Percentiles rank a stretch among this genome's conserved stretches.
Evolutionary conservation across 805 yeast species (phyloP).

Genomic region (Starmera pachycereana): DNA sequence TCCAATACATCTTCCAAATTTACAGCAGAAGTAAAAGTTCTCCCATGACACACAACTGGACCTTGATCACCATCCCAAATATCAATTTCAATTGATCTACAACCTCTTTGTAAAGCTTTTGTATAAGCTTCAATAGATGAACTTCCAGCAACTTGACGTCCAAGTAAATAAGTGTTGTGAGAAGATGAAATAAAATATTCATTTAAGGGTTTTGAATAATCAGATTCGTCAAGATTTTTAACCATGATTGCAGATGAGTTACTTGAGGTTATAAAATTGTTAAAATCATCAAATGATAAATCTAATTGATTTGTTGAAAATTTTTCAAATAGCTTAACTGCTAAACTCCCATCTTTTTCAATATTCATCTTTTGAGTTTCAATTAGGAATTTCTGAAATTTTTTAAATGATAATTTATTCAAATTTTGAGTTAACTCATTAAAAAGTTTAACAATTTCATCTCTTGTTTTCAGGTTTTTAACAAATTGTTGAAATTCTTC

Average conservation of each 20-base stretch:
- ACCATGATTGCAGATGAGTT: slow-evolving; percentile 14
- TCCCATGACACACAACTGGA: slow-evolving; percentile 88
- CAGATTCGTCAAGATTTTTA: slow-evolving; percentile 12
- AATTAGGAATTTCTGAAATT: slow-evolving; percentile 34
- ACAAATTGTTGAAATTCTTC: slow-evolving; percentile 72
- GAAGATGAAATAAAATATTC: slow-evolving; percentile 89
- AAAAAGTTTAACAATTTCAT: slow-evolving; percentile 51
- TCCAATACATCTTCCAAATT: slow-evolving; percentile 58
- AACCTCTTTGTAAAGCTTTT: slow-evolving; percentile 80
- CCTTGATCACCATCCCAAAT: slow-evolving; percentile 81
- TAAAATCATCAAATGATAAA: slow-evolving; percentile 10
- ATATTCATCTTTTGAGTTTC: slow-evolving; percentile 36
- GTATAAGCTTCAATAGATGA: slow-evolving; percentile 88
- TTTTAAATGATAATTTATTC: slow-evolving; percentile 16
- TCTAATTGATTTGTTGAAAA: slow-evolving; percentile 16
- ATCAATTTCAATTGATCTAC: slow-evolving; percentile 91
- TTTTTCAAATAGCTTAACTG: slow-evolving; percentile 25
- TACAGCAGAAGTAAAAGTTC: slow-evolving; percentile 69
- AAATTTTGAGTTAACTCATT: slow-evolving; percentile 17
- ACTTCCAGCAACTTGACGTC: slow-evolving; percentile 79
- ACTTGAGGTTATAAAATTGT: slow-evolving; percentile 22
- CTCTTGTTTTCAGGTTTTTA: slow-evolving; percentile 48
- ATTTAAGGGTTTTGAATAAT: slow-evolving; percentile 56
- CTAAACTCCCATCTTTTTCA: slow-evolving; percentile 18
- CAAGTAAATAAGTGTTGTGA: slow-evolving; percentile 85